Conservation (phyloP, 208 protist species). For the Leishmania major region DNA sequence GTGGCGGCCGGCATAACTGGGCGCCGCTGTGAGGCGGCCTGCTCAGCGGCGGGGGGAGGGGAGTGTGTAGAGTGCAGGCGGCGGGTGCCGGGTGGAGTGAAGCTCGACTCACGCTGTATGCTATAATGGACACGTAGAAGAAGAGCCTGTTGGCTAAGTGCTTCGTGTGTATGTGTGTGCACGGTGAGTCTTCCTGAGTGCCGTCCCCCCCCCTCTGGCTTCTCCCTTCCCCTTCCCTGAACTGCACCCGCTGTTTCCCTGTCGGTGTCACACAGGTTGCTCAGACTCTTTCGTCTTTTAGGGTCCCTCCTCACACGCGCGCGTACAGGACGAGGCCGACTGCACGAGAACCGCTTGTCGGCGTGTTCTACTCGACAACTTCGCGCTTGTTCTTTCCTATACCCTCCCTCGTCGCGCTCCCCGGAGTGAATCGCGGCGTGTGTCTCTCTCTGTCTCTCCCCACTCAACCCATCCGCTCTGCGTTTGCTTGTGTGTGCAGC, state of each 20-base stretch:
- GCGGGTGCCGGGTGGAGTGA: no score
- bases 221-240: background rate
- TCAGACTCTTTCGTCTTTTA: background rate
- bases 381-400: background rate
- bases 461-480: no score
- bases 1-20: no score
- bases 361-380: background rate
- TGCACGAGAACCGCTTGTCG: background rate
- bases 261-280: background rate
- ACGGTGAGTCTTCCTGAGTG: background rate
- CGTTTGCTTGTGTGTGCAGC: background rate
- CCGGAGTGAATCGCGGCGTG: background rate
- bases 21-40: background rate
- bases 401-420: background rate
- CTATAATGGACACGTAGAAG: background rate
- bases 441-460: background rate
- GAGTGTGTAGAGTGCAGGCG: no score
- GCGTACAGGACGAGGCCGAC: background rate
- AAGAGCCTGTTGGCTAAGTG: background rate
- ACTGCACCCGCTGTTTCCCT: background rate
- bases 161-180: background rate
- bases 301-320: background rate
- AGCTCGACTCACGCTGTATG: background rate
- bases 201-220: background rate
- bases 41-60: background rate